Evolutionary conservation across 2,329 filamentous ascomycete genomes (phyloP), one percentile per base, ranked within the genome.

Genomic region (Claviceps sp.): DNA sequence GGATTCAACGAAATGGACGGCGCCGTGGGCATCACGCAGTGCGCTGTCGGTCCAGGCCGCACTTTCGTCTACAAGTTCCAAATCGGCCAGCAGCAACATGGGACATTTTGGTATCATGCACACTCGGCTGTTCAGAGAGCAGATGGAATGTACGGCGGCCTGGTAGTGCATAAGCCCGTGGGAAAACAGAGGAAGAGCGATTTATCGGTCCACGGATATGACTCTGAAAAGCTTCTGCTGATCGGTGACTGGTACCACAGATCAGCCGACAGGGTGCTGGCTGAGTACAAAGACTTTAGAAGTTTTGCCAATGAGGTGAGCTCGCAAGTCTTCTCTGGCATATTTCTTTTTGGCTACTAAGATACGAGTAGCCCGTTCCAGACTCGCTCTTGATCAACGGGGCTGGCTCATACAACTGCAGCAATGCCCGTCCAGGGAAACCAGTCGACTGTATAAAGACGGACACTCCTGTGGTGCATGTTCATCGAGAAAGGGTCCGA

Each of bases 31-130:
- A 73, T 85, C 7, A 79, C 74, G 1, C 83, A 84, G 58, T 82
- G 79, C 57, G 70, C 70, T 1, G 78, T 85, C n/a, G 71, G 74
- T 2, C 73, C 81, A 0, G 80, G 78, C 0, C 63, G 55, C 38
- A 75, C 68, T 0, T 70, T 80, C 46, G 73, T 66, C 1, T 78
- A 77, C 56, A 64, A 78, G 56, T 83, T 79, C 69, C 75, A 78
- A 40, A 69, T 80, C 44, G 76, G 74, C 8, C 76, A 80, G 64
- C 66, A 26, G n/a, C 44, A 46, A 11, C 44, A 73, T 2, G 79
- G 78, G 16, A 78, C 77, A 6, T 81, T 77, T 59, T 82, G 78
- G 78, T 81, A 85, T 63, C 83, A 87, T 61, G 78, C 75, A 2
- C 83, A 87, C 59, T 72, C 73, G 26, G 68, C 70, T n/a, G 71